phyloP scores from a whole-genome alignment of 108 stramenopile species.

The Cyclotella atomus region DNA sequence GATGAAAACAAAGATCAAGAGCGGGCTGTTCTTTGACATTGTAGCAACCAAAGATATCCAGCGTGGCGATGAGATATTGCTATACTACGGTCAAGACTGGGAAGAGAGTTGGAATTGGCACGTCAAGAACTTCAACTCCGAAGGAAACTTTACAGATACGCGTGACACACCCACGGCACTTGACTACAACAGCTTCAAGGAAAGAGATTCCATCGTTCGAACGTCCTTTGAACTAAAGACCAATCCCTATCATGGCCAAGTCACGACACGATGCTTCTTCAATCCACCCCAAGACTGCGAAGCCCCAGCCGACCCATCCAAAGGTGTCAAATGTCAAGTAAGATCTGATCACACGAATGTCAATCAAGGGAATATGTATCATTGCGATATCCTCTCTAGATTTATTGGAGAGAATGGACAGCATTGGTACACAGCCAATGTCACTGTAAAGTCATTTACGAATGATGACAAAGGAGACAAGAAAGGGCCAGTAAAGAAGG shows the following conservation, averaged over 20 bases:
- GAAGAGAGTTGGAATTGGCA: conserved; percentile 65
- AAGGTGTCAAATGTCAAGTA: conserved; percentile 1
- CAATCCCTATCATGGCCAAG: conserved; percentile 60
- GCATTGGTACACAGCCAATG: conserved; percentile 23
- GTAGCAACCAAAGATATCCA: conserved; percentile 58
- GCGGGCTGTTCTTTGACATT: conserved; percentile 57
- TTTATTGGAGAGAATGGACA: background rate
- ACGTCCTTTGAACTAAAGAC: conserved; percentile 64
- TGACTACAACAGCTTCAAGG: conserved; percentile 17
- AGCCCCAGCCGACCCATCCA: background rate
- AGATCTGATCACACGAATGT: conserved; percentile 9
- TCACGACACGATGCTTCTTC: conserved; percentile 64
- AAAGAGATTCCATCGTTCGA: conserved; percentile 34
- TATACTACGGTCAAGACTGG: conserved; percentile 76
- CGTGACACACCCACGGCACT: conserved; percentile 1
- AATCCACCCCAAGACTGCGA: conserved; percentile 15
- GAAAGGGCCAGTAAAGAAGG: background rate
- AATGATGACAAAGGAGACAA: background rate
- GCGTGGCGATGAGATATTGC: conserved; percentile 67
- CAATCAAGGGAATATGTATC: background rate
- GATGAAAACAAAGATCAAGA: conserved; percentile 5
- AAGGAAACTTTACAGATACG: conserved; percentile 20
- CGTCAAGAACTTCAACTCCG: conserved; percentile 40
- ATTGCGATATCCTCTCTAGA: conserved; percentile 20
- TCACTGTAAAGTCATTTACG: background rate